Conservation (phyloP, 2,329 filamentous ascomycete species). For the Epichloe aotearoae region DNA sequence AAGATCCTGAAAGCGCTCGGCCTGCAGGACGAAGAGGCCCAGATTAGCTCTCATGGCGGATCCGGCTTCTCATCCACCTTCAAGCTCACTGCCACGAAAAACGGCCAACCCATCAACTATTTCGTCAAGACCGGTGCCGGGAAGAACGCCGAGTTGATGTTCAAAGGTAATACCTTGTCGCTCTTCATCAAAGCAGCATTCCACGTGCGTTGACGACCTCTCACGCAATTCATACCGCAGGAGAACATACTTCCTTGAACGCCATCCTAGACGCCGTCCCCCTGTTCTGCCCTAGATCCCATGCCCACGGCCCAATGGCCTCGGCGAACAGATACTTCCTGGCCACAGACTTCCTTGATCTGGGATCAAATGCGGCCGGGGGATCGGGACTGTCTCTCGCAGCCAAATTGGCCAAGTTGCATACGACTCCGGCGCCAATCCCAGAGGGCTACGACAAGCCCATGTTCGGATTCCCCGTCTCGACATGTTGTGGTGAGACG, state of each 20-base stretch:
- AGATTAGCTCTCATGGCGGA: slow-evolving; percentile 47
- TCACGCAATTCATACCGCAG: slow-evolving; percentile 21
- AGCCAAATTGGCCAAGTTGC: slow-evolving; percentile 63
- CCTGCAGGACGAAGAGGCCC: slow-evolving; percentile 40
- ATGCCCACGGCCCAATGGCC: slow-evolving; percentile 53
- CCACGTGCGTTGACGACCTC: neutral
- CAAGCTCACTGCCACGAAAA: slow-evolving; percentile 33
- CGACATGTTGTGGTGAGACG: slow-evolving; percentile 79
- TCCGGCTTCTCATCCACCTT: slow-evolving; percentile 58
- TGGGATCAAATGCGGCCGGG: slow-evolving; percentile 30
- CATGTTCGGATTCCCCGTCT: slow-evolving; percentile 70
- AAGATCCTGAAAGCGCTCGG: slow-evolving; percentile 48
- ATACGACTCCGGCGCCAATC: slow-evolving; percentile 58
- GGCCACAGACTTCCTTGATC: slow-evolving; percentile 69
- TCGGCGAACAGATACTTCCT: slow-evolving; percentile 42
- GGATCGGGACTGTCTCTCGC: slow-evolving; percentile 49
- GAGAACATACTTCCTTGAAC: slow-evolving; percentile 74
- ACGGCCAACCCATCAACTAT: slow-evolving; percentile 40
- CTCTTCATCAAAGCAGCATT: neutral
- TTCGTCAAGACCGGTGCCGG: slow-evolving; percentile 63
- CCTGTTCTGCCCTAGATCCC: slow-evolving; percentile 61
- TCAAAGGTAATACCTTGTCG: slow-evolving; percentile 36
- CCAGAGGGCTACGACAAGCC: slow-evolving; percentile 44
- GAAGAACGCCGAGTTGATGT: slow-evolving; percentile 51
- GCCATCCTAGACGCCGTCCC: slow-evolving; percentile 62